These are phyloP conservation scores for Tausonia pullulans DNA, from an alignment of 1,284 basidiomycete genomes.

Conservation along the genomic window DNA sequence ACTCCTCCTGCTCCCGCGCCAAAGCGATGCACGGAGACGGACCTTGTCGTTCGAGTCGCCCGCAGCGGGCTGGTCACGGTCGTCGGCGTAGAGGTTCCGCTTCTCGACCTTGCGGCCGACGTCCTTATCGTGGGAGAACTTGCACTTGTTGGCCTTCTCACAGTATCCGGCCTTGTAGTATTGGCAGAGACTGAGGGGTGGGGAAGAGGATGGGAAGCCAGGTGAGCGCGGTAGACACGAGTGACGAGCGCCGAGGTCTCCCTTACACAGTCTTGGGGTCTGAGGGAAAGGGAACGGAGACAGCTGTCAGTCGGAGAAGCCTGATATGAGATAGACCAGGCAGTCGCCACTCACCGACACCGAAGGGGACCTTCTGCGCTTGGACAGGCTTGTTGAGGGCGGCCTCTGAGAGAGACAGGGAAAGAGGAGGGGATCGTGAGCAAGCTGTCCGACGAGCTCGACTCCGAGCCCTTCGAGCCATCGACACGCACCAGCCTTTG, in stretches of 20 bases:
- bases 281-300: conserved; percentile 5
- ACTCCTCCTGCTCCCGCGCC: too few relatives aligned
- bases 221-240: too few relatives aligned
- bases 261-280: conserved; percentile 70
- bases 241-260: too few relatives aligned
- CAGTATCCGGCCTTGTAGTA: conserved; percentile 83
- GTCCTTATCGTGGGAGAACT: conserved; percentile 87
- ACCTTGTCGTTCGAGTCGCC: conserved; percentile 50
- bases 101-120: conserved; percentile 88
- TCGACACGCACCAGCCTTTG: conserved; percentile 63
- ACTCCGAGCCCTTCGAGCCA: too few relatives aligned
- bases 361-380: conserved; percentile 73
- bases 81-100: conserved; percentile 90
- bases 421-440: not conserved
- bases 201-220: too few relatives aligned
- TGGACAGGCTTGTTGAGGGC: conserved; percentile 46
- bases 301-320: not conserved
- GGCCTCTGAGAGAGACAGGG: conserved; percentile 1
- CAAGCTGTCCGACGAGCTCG: conserved; percentile 46
- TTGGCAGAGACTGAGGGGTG: conserved; percentile 46
- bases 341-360: conserved; percentile 45
- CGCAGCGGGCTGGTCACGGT: conserved; percentile 44
- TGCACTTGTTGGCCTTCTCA: conserved; percentile 70
- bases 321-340: not conserved
- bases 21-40: conserved; percentile 24